These are phyloP conservation scores for Botrytis aclada DNA, from an alignment of 2,329 filamentous ascomycete genomes.

Conservation along the genomic window DNA sequence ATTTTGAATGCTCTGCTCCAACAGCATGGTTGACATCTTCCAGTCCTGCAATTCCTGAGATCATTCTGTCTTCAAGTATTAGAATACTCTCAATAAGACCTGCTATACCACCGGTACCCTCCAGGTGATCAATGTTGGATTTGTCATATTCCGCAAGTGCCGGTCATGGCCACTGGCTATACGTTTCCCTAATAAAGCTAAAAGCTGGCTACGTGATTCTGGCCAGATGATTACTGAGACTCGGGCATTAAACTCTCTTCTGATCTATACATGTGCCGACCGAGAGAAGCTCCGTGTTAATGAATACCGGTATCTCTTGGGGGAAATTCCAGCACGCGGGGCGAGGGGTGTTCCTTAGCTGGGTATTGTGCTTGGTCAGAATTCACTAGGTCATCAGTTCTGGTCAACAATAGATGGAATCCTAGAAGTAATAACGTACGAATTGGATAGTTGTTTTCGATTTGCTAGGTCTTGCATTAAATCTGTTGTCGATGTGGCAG, in stretches of 20 bases:
- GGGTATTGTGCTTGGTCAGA: neutral
- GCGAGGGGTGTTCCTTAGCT: neutral
- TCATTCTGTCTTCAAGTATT: slow-evolving; percentile 30
- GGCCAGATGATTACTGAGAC: neutral
- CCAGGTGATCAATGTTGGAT: slow-evolving; percentile 33
- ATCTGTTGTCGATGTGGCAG: neutral
- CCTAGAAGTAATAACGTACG: neutral
- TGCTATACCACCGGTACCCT: slow-evolving; percentile 33
- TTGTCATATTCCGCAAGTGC: slow-evolving; percentile 23
- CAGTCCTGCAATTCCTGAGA: slow-evolving; percentile 34
- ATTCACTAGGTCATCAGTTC: neutral
- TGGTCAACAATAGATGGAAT: neutral
- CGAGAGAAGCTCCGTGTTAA: neutral
- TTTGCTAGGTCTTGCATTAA: neutral
- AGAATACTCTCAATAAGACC: slow-evolving; percentile 34
- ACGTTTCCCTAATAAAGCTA: neutral
- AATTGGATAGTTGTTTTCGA: neutral
- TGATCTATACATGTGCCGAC: neutral
- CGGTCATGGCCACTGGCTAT: neutral
- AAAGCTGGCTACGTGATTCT: neutral
- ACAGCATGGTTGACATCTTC: slow-evolving; percentile 39
- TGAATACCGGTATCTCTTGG: too few relatives aligned
- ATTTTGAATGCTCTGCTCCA: slow-evolving; percentile 5
- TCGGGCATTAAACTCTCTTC: neutral
- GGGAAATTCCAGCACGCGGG: neutral